A percentile compares a stretch with the other conserved stretches of the same genome.
Conservation (phyloP, 441 rosid genomes). For the Arabidopsis hybrid region DNA sequence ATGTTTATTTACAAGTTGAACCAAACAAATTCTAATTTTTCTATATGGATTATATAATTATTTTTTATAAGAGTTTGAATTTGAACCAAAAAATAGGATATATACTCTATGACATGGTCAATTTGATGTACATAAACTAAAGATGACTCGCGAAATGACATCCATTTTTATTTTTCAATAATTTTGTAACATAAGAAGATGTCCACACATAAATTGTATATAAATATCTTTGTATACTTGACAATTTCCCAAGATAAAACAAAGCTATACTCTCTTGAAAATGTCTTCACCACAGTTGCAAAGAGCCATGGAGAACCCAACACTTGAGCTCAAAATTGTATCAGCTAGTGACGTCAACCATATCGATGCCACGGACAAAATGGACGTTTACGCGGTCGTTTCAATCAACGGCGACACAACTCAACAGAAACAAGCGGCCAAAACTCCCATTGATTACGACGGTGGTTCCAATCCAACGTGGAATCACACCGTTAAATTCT, state of each 20-base stretch:
- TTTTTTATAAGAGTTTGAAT: neutral
- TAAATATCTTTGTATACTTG: neutral
- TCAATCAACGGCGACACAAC: slow-evolving; percentile 51
- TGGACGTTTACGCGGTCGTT: slow-evolving; percentile 66
- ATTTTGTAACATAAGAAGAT: slow-evolving; percentile 16
- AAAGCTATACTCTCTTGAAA: slow-evolving; percentile 8
- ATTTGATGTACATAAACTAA: slow-evolving; percentile 3
- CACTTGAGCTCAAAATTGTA: slow-evolving; percentile 58
- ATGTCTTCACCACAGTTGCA: slow-evolving; percentile 32
- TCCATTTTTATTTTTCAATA: slow-evolving; percentile 19
- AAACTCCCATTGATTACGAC: slow-evolving; percentile 53
- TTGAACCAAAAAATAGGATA: neutral
- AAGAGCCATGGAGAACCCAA: slow-evolving; percentile 28
- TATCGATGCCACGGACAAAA: slow-evolving; percentile 54
- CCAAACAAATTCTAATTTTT: neutral
- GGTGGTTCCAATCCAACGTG: slow-evolving; percentile 70
- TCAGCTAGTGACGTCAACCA: slow-evolving; percentile 57
- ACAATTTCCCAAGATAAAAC: neutral
- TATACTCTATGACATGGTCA: neutral
- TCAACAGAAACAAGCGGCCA: slow-evolving; percentile 44
- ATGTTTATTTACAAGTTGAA: no score
- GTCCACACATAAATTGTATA: slow-evolving; percentile 9
- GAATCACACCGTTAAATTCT: slow-evolving; percentile 66
- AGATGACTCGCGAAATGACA: slow-evolving; percentile 13
- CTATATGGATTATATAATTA: neutral